These are phyloP conservation scores for Lantana camara DNA, from an alignment of 257 asterid species.

Conservation along the genomic window DNA sequence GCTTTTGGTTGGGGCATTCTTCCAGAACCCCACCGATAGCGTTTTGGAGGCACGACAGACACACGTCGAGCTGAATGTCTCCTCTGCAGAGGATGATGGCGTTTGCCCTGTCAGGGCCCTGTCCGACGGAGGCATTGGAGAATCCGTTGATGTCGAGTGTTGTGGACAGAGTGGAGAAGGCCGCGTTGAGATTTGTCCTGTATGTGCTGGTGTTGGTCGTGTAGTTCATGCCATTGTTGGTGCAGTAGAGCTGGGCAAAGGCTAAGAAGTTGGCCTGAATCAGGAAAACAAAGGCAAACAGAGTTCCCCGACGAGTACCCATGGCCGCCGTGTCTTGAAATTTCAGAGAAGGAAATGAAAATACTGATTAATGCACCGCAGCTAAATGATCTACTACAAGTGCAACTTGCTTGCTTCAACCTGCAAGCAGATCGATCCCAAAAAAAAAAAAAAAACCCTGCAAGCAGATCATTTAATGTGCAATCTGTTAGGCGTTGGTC, in stretches of 20 bases:
- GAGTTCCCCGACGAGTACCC: background rate
- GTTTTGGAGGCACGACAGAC: constrained; percentile 25
- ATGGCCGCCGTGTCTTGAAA: background rate
- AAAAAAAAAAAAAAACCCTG: no score
- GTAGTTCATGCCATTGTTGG: constrained; percentile 24
- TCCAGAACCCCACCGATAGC: background rate
- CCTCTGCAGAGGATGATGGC: constrained; percentile 38
- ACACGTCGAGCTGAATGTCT: constrained; percentile 20
- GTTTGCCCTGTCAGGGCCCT: constrained; percentile 23
- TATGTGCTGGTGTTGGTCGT: constrained; percentile 20
- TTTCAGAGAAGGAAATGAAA: background rate
- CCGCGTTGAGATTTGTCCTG: constrained; percentile 25
- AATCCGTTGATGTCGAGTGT: constrained; percentile 30
- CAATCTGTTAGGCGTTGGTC: no score
- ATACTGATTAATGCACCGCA: background rate
- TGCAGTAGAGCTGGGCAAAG: background rate
- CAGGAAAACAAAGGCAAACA: constrained; percentile 2
- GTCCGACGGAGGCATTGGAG: constrained; percentile 35
- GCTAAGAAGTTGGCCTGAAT: background rate
- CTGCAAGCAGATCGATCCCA: no score
- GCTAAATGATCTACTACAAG: no score
- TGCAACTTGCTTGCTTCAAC: no score
- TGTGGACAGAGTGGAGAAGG: constrained; percentile 29
- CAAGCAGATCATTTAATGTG: no score
- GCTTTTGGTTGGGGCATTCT: constrained; percentile 33